Evolutionary conservation across 2,329 filamentous ascomycete genomes (phyloP), one percentile per base, ranked within the genome.

Genomic region (Xylariaceae sp.): DNA sequence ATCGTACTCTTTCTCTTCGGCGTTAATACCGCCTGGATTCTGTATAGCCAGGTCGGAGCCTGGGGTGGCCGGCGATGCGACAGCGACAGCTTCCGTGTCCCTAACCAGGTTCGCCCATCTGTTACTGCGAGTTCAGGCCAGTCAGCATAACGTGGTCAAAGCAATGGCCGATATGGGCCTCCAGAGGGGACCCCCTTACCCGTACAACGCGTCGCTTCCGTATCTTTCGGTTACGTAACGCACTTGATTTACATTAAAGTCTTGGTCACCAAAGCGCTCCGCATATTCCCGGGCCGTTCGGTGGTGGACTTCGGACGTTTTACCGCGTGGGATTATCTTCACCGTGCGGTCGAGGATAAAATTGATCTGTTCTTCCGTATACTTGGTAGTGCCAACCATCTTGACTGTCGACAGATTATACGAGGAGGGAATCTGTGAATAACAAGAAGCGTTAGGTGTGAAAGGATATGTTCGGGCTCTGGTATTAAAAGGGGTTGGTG

Each of bases 141-240:
- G 19, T 19, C 19, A 19, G 19, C 19, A 19, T 19, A 19, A 19
- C 19, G 19, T 19, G 19, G 19, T 19, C 19, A 19, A 19, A 19
- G 19, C 19, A 19, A 19, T 19, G 19, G 19, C 19, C 19, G 19
- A 19, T 19, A 19, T 19, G 19, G 19, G 19, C 19, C 19, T 19
- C 19, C 19, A 19, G 19, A 19, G 19, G 19, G 19, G 19, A 19
- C 19, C 19, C 19, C 19, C 19, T 19, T 65, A 74, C 73, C 69
- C 68, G 52, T 69, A 74, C 5, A 67, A 64, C 0, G 72, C 70
- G 39, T 74, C 71, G 39, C 65, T 68, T 0, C 73, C 72, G 43
- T 75, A 75, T 55, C 74, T 73, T 57, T 69, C 70, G 56, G 70
- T 72, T 6, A 74, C 56, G 50, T 75, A 74, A 7, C 70, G 68